Conservation (phyloP, 176 grass and related monocot species). For the Ensete glaucum region DNA sequence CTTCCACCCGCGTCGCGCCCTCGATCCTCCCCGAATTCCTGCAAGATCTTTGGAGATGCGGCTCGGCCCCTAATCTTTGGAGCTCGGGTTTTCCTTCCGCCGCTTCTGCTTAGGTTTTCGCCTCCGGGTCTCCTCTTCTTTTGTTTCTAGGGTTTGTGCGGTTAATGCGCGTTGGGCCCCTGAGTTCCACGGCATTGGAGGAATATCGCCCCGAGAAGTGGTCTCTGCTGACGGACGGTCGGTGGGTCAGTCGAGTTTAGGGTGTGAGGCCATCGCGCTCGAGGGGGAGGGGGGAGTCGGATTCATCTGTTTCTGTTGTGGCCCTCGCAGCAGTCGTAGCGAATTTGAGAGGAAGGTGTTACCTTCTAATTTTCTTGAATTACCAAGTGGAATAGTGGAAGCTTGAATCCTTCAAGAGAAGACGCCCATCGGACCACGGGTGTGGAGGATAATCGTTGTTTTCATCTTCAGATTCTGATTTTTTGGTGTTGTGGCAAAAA, state of each 20-base stretch:
- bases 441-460: background rate
- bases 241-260: background rate
- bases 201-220: background rate
- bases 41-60: background rate
- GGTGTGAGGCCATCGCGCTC: background rate
- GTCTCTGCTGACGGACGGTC: background rate
- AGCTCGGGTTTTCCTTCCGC: background rate
- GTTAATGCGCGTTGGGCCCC: background rate
- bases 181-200: background rate
- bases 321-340: background rate
- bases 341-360: background rate
- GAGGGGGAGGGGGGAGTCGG: background rate
- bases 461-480: background rate
- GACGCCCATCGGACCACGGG: background rate
- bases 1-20: background rate
- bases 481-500: background rate
- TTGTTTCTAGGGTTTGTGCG: background rate
- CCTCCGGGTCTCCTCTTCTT: background rate
- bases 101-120: background rate
- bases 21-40: background rate
- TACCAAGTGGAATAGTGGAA: background rate
- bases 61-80: background rate
- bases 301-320: background rate
- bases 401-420: background rate
- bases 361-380: background rate